Evolutionary conservation across 768 basidiomycete genomes (phyloP).

Genomic region (Suillus sp.): DNA sequence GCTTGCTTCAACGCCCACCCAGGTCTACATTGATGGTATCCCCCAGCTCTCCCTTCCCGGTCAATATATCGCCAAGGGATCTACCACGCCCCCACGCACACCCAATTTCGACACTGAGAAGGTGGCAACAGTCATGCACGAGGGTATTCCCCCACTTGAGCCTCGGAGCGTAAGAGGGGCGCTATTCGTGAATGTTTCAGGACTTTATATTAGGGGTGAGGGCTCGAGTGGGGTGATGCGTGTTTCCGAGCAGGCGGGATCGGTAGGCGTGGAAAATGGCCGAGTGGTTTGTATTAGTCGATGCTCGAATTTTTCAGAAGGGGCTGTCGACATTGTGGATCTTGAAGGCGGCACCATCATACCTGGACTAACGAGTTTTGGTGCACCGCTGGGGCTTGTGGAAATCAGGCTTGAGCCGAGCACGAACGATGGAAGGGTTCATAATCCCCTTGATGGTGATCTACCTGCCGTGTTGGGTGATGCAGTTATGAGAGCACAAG

Average conservation of each 20-base stretch:
- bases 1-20: conserved; percentile 71
- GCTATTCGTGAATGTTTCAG: conserved; percentile 66
- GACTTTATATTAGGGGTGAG: conserved; percentile 40
- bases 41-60: conserved; percentile 57
- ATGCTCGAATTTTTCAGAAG: conserved; percentile 25
- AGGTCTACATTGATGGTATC: conserved; percentile 87
- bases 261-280: conserved; percentile 50
- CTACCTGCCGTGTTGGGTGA: conserved; percentile 52
- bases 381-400: conserved; percentile 68
- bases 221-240: conserved; percentile 28
- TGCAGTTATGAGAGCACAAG: conserved; percentile 64
- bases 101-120: conserved; percentile 77
- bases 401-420: conserved; percentile 69
- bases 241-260: conserved; percentile 29
- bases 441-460: conserved; percentile 52
- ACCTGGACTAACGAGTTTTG: conserved; percentile 74
- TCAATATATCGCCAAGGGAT: conserved; percentile 40
- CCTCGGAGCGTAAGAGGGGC: conserved; percentile 42
- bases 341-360: conserved; percentile 70
- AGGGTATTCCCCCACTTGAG: conserved; percentile 75
- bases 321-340: conserved; percentile 45
- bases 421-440: conserved; percentile 67
- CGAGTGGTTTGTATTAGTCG: conserved; percentile 51
- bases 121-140: conserved; percentile 56
- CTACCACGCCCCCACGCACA: conserved; percentile 46